A percentile compares a stretch with the other conserved stretches of the same genome.
Conservation (phyloP, 495 filamentous ascomycete species). For the Aspergillus hancockii region DNA sequence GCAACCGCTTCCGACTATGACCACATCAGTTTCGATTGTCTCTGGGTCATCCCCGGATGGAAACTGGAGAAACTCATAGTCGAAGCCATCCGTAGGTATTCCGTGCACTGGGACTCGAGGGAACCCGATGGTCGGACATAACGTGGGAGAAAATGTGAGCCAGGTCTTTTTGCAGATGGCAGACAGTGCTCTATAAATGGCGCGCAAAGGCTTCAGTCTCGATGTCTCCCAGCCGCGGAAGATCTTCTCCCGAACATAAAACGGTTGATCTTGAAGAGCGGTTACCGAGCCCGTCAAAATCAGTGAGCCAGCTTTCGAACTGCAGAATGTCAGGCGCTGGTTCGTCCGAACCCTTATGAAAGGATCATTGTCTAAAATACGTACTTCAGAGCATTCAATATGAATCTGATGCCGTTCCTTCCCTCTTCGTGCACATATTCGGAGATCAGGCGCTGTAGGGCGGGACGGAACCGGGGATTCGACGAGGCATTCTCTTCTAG, state of each 20-base stretch:
- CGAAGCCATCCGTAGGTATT: slow-evolving; percentile 54
- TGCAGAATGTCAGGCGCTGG: slow-evolving; percentile 30
- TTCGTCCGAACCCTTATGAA: not conserved
- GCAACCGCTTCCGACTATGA: slow-evolving; percentile 84
- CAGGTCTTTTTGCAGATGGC: slow-evolving; percentile 58
- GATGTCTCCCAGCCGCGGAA: slow-evolving; percentile 60
- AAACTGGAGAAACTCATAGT: slow-evolving; percentile 56
- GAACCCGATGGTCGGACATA: slow-evolving; percentile 60
- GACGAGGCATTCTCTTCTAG: slow-evolving; percentile 52
- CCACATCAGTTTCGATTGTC: slow-evolving; percentile 74
- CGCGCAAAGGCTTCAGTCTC: slow-evolving; percentile 57
- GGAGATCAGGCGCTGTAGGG: slow-evolving; percentile 45
- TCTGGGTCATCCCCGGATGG: slow-evolving; percentile 46
- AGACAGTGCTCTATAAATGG: slow-evolving; percentile 56
- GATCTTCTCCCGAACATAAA: slow-evolving; percentile 60
- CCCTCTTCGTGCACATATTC: slow-evolving; percentile 47
- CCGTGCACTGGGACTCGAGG: slow-evolving; percentile 63
- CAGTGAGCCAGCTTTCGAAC: slow-evolving; percentile 68
- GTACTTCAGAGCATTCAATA: slow-evolving; percentile 58
- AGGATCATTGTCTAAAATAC: slow-evolving; percentile 14
- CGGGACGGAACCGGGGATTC: slow-evolving; percentile 45
- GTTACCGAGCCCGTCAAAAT: slow-evolving; percentile 65
- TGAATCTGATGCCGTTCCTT: slow-evolving; percentile 48
- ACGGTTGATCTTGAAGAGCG: slow-evolving; percentile 62
- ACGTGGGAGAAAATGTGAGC: slow-evolving; percentile 58